Base-by-base conservation (phyloP, 2,329 filamentous ascomycete species). In the Ramichloridium luteum region DNA sequence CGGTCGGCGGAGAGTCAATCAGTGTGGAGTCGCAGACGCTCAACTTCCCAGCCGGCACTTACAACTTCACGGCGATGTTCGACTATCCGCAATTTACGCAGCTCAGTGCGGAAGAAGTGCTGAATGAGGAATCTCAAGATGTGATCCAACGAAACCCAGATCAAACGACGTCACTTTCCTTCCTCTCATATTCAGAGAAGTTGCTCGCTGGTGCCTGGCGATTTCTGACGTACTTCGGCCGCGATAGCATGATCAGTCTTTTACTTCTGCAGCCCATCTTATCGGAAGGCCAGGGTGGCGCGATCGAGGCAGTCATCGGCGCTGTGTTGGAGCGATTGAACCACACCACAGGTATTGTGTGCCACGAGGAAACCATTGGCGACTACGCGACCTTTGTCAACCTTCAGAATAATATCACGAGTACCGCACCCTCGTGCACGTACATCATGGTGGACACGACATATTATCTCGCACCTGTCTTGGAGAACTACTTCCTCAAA, bases 191-290 rank as follows among this genome's bases (percentile, higher is more conserved):
- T 40, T 68, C 61, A 0, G 58, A 71, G 17, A 79, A 78, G 41
- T 57, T 79, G 0, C 57, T 76, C 2, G 74, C 75, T 2, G 74
- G 74, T 8, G 72, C 70, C 3, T 79, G 73, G 74, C 58, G 72
- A 2, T 79, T 77, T 42, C 50, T 79, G 27, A 78, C 74, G 0
- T 79, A 78, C 45, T 78, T 79, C 52, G 74, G 73, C 1, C 64
- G 74, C 8, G 74, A 80, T 45, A 73, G 66, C 38, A 73, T 77
- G 61, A 74, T 79, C 23, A 61, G 70, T 1, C 57, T 68, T 10
- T 59, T 78, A 0, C 55, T 79, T 1, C 55, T 77, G 16, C 64
- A 73, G 35, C 64, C 70, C 0, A 59, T 77, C 0, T 55, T 79
- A 1, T 74, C 68, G 30, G 57, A 63, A 26, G 71, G 70, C 0